Conservation (phyloP, 495 filamentous ascomycete species). For the Aspergillus coremiiformis region DNA sequence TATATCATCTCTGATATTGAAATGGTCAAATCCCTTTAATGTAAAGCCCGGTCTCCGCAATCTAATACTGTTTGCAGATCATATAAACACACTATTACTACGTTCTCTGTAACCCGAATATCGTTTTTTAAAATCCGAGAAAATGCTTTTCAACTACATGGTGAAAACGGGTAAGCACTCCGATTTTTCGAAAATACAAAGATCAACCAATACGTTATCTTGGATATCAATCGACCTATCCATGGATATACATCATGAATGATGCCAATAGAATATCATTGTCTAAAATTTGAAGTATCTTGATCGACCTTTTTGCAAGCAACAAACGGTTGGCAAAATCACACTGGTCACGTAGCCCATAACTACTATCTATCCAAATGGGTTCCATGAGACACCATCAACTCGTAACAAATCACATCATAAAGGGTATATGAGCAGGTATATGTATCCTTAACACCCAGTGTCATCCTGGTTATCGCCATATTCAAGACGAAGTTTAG, state of each 20-base stretch:
- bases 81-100: no score
- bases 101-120: no score
- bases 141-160: no score
- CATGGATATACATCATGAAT: not conserved
- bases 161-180: no score
- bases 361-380: not conserved
- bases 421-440: slow-evolving; percentile 29
- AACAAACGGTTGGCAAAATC: not conserved
- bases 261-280: not conserved
- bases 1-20: no score
- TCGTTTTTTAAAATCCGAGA: no score
- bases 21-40: no score
- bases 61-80: no score
- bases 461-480: slow-evolving; percentile 10
- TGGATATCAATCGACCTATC: not conserved
- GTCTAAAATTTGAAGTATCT: not conserved
- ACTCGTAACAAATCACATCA: slow-evolving; percentile 25
- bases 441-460: slow-evolving; percentile 18
- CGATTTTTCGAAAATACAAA: not conserved
- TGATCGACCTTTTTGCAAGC: not conserved
- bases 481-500: slow-evolving; percentile 14
- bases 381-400: slow-evolving; percentile 10
- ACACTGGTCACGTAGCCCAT: not conserved
- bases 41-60: no score
- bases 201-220: not conserved